Evolutionary conservation across 805 yeast species (phyloP), one percentile per base, ranked within the genome.

Genomic region (Candida pini): DNA sequence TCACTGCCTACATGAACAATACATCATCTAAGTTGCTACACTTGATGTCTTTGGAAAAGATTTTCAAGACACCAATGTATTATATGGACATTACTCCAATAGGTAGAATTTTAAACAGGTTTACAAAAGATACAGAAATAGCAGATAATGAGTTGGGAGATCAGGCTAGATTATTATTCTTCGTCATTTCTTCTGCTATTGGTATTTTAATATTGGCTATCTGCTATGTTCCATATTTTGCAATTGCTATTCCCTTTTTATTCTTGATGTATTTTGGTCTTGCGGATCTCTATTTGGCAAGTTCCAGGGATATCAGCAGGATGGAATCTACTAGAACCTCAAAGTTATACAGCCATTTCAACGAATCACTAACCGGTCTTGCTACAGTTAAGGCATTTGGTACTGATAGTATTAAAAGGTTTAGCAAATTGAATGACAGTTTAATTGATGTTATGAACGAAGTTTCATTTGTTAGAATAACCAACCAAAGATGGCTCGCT

Each of bases 21-120:
- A 62, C 60, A 28, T 73, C 87, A 3, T 66, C 84, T 2, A 69
- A 60, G 30, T 48, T 49, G 5, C 60, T 87, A 51, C 84, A 85
- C 48, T 63, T 78, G 30, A 51, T 53, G 40, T 88, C 95, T 0
- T 66, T 79, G 35, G 58, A 67, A 22, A 71, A 66, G 24, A 68
- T 87, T 4, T 63, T 87, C 47, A 78, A 76, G 40, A 77, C 92
- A 0, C 94, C 95, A 31, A 86, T 85, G 90, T 58, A 77, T 0
- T 86, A 75, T 54, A 70, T 86, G 60, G 96, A 87, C 49, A 76
- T 86, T 3, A 82, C 95, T 0, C 96, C 96, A 22, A 71, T 84
- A 69, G 96, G 96, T 2, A 68, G 95, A 47, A 76, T 87, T 36
- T 63, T 87, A 52, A 87, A 85, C 58, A 66, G 95, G 44, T 86